Evolutionary conservation across 1,284 basidiomycete genomes (phyloP), one percentile per base, ranked within the genome.

Genomic region (Malassezia obtusa): DNA sequence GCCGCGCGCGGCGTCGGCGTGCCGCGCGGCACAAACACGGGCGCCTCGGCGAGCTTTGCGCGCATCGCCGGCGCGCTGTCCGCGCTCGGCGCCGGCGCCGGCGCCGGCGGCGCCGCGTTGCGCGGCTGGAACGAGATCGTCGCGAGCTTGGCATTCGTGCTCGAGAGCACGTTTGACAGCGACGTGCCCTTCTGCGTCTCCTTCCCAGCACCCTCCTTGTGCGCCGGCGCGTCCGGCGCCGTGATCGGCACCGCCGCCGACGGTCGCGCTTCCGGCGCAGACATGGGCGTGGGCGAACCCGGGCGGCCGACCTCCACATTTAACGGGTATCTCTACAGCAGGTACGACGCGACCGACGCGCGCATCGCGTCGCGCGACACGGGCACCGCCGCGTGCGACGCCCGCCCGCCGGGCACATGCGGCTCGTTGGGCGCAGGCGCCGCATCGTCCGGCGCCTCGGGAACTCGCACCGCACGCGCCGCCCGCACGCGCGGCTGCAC

Each of bases 81-180:
- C n/a, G n/a, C 35, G n/a, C n/a, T n/a, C 24, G 10, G 15, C 25
- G 25, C 39, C 11, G 39, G 10, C 12, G 10, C 10, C 25, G 39
- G 4, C 39, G 24, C 39, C 17, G 33, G 14, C 14, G 21, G 12
- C 30, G 14, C 15, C 37, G 45, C 25, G 9, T 38, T 31, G 41
- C 53, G 53, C 17, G 53, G 53, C 31, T 56, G 53, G 45, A 56
- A 56, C 41, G 53, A 56, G 14, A 56, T 48, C 22, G 37, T 49
- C 4, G 47, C 53, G 11, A 56, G 48, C 14, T 48, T 49, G 12
- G 53, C 48, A 22, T 50, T 50, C 21, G 53, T 39, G 38, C 48
- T 45, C 19, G 48, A 50, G 8, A 56, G 26, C 25, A 50, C 45
- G 24, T 56, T 56, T 21, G 53, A 56, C 5, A 56, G 48, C n/a